Conservation (phyloP, 306 rosid species). For the Prunus mongolica region DNA sequence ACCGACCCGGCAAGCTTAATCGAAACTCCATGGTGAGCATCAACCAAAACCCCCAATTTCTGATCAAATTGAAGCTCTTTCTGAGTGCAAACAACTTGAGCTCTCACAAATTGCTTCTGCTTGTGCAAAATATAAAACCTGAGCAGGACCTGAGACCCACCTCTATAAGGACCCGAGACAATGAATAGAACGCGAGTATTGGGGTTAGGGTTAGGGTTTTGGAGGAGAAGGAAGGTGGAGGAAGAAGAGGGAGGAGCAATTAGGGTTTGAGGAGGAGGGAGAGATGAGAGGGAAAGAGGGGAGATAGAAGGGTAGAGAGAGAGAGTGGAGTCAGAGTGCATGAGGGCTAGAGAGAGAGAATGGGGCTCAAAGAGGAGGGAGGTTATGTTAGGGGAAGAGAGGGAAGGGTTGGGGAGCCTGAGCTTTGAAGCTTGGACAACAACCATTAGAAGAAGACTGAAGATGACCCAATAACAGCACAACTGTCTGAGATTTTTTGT, state of each 20-base stretch:
- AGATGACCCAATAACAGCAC: neutral
- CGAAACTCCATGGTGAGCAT: conserved; percentile 62
- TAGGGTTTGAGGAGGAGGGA: conserved; percentile 53
- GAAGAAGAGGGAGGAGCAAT: conserved; percentile 72
- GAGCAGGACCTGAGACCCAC: conserved; percentile 64
- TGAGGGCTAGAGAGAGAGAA: conserved; percentile 75
- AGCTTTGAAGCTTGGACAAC: conserved; percentile 47
- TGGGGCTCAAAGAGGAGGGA: conserved; percentile 73
- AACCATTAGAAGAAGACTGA: conserved; percentile 42
- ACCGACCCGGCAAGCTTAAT: conserved; percentile 58
- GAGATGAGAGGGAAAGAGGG: conserved; percentile 32
- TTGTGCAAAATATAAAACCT: conserved; percentile 48
- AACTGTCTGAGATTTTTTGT: conserved; percentile 5
- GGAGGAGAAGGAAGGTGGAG: conserved; percentile 71
- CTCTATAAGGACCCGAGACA: conserved; percentile 51
- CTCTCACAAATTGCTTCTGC: conserved; percentile 21
- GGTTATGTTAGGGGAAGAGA: conserved; percentile 45
- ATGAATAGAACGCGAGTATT: conserved; percentile 48
- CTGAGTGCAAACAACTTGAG: conserved; percentile 43
- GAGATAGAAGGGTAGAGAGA: conserved; percentile 74
- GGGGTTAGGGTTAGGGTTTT: conserved; percentile 36
- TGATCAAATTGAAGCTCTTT: conserved; percentile 40
- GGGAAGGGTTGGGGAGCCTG: conserved; percentile 44
- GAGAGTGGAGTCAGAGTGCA: conserved; percentile 78
- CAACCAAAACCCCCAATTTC: conserved; percentile 57